These are phyloP conservation scores for Dillenia turbinata DNA, from an alignment of 164 flowering plant species.

Conservation along the genomic window DNA sequence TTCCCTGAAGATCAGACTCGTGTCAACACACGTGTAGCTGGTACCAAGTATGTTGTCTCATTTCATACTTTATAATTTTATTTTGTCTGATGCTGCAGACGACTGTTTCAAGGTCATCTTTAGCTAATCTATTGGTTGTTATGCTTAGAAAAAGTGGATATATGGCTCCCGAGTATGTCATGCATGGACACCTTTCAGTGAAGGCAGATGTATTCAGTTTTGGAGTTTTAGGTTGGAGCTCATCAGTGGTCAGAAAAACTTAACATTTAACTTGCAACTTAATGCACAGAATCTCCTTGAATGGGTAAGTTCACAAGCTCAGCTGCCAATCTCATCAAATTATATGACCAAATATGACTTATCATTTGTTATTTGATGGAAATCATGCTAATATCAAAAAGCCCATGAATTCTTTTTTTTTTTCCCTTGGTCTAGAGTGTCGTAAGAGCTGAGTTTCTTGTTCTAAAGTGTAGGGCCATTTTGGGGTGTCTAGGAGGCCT, in stretches of 20 bases:
- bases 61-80: background rate
- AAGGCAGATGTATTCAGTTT: slow-evolving; percentile 89
- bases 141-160: slow-evolving; percentile 62
- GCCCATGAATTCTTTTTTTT: too few species aligned
- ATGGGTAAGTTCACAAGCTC: slow-evolving; percentile 56
- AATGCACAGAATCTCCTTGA: slow-evolving; percentile 59
- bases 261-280: slow-evolving; percentile 32
- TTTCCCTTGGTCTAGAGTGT: too few species aligned
- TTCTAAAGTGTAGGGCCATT: too few species aligned
- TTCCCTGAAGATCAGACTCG: slow-evolving; percentile 78
- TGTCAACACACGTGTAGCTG: slow-evolving; percentile 86
- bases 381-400: too few species aligned
- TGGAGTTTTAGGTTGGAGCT: slow-evolving; percentile 81
- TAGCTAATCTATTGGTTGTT: background rate
- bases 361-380: too few species aligned
- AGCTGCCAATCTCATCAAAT: background rate
- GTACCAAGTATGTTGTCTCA: slow-evolving; percentile 69
- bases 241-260: slow-evolving; percentile 74
- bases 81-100: background rate
- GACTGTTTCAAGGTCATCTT: background rate
- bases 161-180: slow-evolving; percentile 95
- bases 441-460: too few species aligned
- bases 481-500: too few species aligned
- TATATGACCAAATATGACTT: too few species aligned
- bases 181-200: slow-evolving; percentile 69